Base-by-base conservation (phyloP, 495 filamentous ascomycete genomes). In the Neurospora sp. region DNA sequence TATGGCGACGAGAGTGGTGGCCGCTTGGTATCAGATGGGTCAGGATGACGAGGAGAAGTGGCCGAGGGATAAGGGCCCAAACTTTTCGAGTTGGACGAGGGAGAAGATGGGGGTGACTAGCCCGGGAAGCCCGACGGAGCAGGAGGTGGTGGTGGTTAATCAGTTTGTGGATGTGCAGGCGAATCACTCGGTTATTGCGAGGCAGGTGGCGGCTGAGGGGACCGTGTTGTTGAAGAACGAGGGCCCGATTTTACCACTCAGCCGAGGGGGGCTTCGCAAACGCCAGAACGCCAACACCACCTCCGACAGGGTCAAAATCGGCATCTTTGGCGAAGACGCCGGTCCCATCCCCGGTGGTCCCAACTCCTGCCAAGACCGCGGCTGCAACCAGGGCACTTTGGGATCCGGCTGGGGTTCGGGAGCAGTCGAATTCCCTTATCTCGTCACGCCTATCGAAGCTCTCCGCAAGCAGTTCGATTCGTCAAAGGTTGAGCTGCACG, bases 1-100 rank as follows among this genome's bases (percentile, higher is more conserved):
- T 79, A 98, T 99, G 96, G 93, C 89, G 4, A 93, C 92, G 2
- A 89, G 95, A 31, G 91, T 97, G 74, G 94, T 98, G 4, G 95
- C 95, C 0, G 86, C 94, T 0, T 98, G 94, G 93, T 98, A 96
- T 79, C 93, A 96, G 78, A 81, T 97, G 39, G 89, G 91, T 6
- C 94, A 98, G 81, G 94, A 97, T 77, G 84, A 91, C 69, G 86
- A 87, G 81, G 83, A 83, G 18, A 87, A 83, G 68, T 92, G 89
- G 72, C 87, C 91, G 35, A 88, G 87, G 10, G 82, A 93, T 9
- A 89, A 88, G 3, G 31, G 31, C 1, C 94, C 94, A 12, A 98
- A 96, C 80, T 98, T 98, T 81, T 97, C 93, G 3, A 94, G 92
- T 0, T 98, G 93, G 93, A 94, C 92, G 0, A 80, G 92, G 71